phyloP scores from a whole-genome alignment of 2,329 filamentous ascomycete genomes.

The Cucurbitaria berberidis region DNA sequence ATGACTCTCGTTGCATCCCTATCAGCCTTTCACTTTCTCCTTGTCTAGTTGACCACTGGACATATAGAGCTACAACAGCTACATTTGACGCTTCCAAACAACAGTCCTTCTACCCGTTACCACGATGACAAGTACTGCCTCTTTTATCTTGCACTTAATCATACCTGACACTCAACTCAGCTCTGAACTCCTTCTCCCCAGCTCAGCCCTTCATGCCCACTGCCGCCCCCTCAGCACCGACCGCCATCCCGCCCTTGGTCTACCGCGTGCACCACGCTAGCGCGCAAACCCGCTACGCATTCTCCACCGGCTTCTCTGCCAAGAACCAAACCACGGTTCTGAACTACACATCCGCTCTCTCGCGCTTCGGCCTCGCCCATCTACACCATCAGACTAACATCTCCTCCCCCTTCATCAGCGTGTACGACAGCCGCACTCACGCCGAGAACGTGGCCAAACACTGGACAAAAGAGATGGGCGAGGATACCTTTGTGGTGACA shows the following conservation, averaged over 20 bases:
- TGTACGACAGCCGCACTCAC: slow-evolving; percentile 36
- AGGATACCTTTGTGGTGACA: slow-evolving; percentile 33
- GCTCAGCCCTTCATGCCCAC: slow-evolving; percentile 16
- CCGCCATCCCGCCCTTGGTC: slow-evolving; percentile 32
- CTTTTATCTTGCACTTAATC: neutral
- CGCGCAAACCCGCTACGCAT: slow-evolving; percentile 41
- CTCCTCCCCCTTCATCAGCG: slow-evolving; percentile 43
- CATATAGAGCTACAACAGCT: neutral
- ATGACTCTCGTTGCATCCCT: neutral
- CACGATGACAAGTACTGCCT: slow-evolving; percentile 23
- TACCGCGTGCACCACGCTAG: slow-evolving; percentile 39
- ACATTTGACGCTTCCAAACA: neutral
- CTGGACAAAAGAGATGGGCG: slow-evolving; percentile 25
- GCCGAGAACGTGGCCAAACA: slow-evolving; percentile 35
- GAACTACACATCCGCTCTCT: slow-evolving; percentile 28
- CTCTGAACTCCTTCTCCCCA: too few species aligned
- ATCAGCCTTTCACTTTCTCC: neutral
- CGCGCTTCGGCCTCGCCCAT: slow-evolving; percentile 39
- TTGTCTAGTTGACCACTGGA: neutral
- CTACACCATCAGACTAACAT: slow-evolving; percentile 44
- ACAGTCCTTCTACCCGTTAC: neutral
- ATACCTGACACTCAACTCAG: slow-evolving; percentile 3
- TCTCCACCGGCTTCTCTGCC: slow-evolving; percentile 38
- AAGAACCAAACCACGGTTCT: slow-evolving; percentile 47
- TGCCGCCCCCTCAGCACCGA: slow-evolving; percentile 19